Conservation (phyloP, 179 eudicot species). For the Beta corolliflora region DNA sequence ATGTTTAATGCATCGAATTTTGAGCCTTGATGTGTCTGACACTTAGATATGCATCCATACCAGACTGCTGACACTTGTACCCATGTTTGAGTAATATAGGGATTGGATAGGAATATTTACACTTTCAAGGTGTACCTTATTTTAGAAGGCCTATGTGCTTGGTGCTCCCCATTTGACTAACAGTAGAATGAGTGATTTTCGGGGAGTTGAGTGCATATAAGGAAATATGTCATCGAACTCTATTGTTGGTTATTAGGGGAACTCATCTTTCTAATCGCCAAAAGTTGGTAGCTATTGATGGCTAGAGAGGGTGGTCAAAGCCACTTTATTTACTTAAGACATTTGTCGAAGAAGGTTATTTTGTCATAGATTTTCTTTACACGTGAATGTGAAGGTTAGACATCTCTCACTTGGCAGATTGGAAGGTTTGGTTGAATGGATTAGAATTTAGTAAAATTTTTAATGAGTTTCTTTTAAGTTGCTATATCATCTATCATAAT, state of each 20-base stretch:
- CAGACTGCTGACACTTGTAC: too few relatives aligned
- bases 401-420: not conserved
- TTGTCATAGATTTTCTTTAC: not conserved
- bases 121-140: not conserved
- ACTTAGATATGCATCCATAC: too few relatives aligned
- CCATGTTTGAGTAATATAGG: too few relatives aligned
- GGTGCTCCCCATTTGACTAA: not conserved
- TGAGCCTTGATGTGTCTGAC: too few relatives aligned
- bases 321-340: not conserved
- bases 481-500: not conserved
- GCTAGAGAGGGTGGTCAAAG: not conserved
- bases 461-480: not conserved
- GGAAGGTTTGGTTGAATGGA: not conserved
- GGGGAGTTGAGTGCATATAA: too few relatives aligned
- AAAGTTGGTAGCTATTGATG: not conserved
- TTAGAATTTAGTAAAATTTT: not conserved
- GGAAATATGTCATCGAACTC: too few relatives aligned
- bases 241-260: too few relatives aligned
- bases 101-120: not conserved
- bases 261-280: not conserved
- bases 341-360: not conserved
- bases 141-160: not conserved
- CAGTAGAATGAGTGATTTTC: not conserved
- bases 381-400: not conserved
- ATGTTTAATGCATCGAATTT: too few relatives aligned